phyloP scores from a whole-genome alignment of 306 rosid species.

The Betula pendula region DNA sequence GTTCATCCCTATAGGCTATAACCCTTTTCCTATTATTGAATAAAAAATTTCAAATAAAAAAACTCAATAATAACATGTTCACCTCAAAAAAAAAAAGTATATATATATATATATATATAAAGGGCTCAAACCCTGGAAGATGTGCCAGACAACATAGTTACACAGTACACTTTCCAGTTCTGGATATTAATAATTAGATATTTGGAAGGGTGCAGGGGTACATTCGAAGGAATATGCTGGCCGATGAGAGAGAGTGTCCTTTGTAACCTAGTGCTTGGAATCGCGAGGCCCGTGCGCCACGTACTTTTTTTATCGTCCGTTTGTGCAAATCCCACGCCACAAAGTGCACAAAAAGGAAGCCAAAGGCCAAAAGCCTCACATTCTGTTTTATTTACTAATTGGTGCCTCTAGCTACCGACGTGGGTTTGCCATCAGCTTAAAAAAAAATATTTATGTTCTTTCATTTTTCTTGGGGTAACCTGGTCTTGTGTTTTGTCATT shows the following conservation, averaged over 20 bases:
- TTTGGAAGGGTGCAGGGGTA: slow-evolving; percentile 18
- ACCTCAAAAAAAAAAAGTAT: too few species aligned
- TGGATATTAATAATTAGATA: slow-evolving; percentile 3
- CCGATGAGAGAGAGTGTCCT: slow-evolving; percentile 4
- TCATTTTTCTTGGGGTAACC: too few species aligned
- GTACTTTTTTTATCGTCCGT: slow-evolving; percentile 25
- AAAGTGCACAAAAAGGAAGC: slow-evolving; percentile 34
- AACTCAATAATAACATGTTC: too few species aligned
- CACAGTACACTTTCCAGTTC: neutral
- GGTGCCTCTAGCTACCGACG: neutral
- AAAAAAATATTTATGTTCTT: neutral
- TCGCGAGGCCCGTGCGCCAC: slow-evolving; percentile 69
- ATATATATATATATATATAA: too few species aligned
- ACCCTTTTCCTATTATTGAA: too few species aligned
- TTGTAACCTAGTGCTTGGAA: slow-evolving; percentile 23
- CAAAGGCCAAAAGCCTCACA: neutral
- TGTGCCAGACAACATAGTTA: neutral
- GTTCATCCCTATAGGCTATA: too few species aligned
- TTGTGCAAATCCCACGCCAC: slow-evolving; percentile 28
- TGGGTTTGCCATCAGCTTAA: too few species aligned
- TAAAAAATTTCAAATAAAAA: too few species aligned
- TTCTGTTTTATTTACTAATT: neutral
- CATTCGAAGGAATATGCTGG: slow-evolving; percentile 76
- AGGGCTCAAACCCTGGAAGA: neutral
- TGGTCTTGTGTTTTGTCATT: neutral